Percentiles rank a stretch among this genome's conserved stretches.
Evolutionary conservation across 2,329 filamentous ascomycete species (phyloP).

Genomic region (Xenosphaeropsis pyriputrescens): DNA sequence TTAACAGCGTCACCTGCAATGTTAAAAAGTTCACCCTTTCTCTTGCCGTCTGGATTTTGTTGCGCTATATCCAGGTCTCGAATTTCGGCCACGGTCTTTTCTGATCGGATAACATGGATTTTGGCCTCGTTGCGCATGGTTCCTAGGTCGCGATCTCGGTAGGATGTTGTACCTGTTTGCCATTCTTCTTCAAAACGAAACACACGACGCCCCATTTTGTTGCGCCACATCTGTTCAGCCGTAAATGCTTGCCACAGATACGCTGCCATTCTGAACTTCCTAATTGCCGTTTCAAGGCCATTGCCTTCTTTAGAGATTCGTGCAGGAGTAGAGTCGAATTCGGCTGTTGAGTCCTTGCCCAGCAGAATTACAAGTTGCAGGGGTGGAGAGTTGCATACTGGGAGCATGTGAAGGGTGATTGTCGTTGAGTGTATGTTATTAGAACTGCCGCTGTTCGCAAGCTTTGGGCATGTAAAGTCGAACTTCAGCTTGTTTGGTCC

Average conservation of each 20-base stretch:
- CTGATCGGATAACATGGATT: slow-evolving; percentile 68
- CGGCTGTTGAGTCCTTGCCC: slow-evolving; percentile 74
- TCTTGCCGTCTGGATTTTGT: slow-evolving; percentile 54
- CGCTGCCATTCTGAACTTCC: slow-evolving; percentile 87
- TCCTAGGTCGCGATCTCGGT: slow-evolving; percentile 54
- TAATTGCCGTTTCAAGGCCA: slow-evolving; percentile 61
- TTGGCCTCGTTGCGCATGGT: slow-evolving; percentile 83
- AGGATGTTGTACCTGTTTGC: slow-evolving; percentile 69
- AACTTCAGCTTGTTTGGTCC: slow-evolving; percentile 80
- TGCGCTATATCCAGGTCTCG: slow-evolving; percentile 65
- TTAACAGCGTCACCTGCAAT: slow-evolving; percentile 68
- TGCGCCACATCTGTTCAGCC: slow-evolving; percentile 87
- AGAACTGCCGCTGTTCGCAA: slow-evolving; percentile 51
- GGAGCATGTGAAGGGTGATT: slow-evolving; percentile 75
- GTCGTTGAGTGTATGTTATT: slow-evolving; percentile 65
- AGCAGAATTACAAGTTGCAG: slow-evolving; percentile 80
- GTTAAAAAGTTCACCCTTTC: slow-evolving; percentile 58
- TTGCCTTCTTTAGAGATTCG: slow-evolving; percentile 70
- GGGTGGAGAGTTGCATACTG: slow-evolving; percentile 63
- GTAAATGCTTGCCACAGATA: slow-evolving; percentile 98
- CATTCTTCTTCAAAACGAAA: slow-evolving; percentile 95
- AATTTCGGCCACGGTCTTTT: slow-evolving; percentile 76
- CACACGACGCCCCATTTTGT: slow-evolving; percentile 69
- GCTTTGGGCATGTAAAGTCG: slow-evolving; percentile 74
- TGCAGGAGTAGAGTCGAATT: slow-evolving; percentile 70